A percentile compares a stretch with the other conserved stretches of the same genome.
These are phyloP conservation scores for Maudiozyma humilis DNA, from an alignment of 1,139 yeast genomes.

Conservation along the genomic window DNA sequence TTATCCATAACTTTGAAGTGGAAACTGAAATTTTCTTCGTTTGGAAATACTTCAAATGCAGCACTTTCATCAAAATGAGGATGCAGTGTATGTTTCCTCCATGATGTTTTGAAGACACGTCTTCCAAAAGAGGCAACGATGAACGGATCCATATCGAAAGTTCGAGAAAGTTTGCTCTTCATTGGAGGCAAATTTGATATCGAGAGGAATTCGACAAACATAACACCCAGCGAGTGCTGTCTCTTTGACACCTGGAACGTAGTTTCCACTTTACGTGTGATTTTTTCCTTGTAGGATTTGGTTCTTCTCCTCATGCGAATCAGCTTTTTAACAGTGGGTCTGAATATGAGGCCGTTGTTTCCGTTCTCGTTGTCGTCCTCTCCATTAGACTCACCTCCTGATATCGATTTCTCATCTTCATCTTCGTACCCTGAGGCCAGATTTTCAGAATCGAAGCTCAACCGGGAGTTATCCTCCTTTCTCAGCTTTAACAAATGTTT, in stretches of 20 bases:
- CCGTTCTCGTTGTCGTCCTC: background rate
- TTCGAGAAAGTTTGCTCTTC: constrained; percentile 50
- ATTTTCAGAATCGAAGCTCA: constrained; percentile 1
- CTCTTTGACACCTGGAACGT: constrained; percentile 25
- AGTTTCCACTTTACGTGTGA: constrained; percentile 8
- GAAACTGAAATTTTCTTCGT: constrained; percentile 57
- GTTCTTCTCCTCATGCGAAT: constrained; percentile 6
- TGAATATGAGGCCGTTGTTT: constrained; percentile 1
- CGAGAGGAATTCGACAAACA: constrained; percentile 65
- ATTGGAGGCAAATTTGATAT: constrained; percentile 67
- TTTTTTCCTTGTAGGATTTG: constrained; percentile 7
- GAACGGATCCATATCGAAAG: constrained; percentile 92
- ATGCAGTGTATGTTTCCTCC: constrained; percentile 72
- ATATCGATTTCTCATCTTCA: background rate
- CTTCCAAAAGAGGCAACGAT: constrained; percentile 87
- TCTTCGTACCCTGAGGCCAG: constrained; percentile 1
- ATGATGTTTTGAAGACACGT: constrained; percentile 77
- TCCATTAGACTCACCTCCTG: background rate
- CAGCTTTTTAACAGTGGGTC: constrained; percentile 4
- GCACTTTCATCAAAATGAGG: constrained; percentile 78
- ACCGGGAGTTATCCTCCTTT: background rate
- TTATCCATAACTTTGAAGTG: constrained; percentile 73
- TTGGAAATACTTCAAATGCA: constrained; percentile 65
- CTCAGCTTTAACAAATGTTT: background rate
- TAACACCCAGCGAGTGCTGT: constrained; percentile 46